These are phyloP conservation scores for Acmispon strigosus DNA, from an alignment of 306 rosid species.

Conservation along the genomic window DNA sequence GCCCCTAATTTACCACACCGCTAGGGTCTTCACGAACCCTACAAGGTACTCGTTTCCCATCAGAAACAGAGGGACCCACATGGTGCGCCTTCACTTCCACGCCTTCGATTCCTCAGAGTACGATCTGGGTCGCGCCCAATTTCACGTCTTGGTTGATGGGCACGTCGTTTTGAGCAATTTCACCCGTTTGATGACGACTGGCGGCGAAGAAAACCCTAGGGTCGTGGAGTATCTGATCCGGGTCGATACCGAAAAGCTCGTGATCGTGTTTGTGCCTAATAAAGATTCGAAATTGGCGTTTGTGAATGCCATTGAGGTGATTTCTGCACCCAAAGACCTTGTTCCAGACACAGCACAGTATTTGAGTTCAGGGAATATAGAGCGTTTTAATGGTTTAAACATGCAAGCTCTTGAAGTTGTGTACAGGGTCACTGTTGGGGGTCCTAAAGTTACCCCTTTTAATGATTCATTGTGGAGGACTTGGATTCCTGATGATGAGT, in stretches of 20 bases:
- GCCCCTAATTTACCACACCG: constrained; percentile 52
- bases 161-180: constrained; percentile 46
- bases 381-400: constrained; percentile 35
- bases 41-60: constrained; percentile 54
- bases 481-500: constrained; percentile 73
- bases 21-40: constrained; percentile 60
- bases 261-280: constrained; percentile 51
- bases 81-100: constrained; percentile 80
- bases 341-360: constrained; percentile 51
- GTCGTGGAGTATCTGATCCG: constrained; percentile 54
- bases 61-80: constrained; percentile 60
- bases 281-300: constrained; percentile 49
- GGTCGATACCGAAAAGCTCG: constrained; percentile 47
- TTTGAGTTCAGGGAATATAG: constrained; percentile 20
- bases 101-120: constrained; percentile 35
- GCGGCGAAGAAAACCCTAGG: constrained; percentile 22
- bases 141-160: constrained; percentile 59
- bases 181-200: background rate
- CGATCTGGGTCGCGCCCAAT: constrained; percentile 43
- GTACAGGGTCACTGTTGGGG: constrained; percentile 76
- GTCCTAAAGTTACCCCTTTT: constrained; percentile 84
- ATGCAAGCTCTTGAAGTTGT: constrained; percentile 68
- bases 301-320: constrained; percentile 85
- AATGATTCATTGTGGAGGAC: constrained; percentile 91
- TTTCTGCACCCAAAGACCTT: constrained; percentile 90